Percentiles rank a stretch among this genome's conserved stretches.
Evolutionary conservation across 1,284 basidiomycete species (phyloP).

Genomic region (Cutaneotrichosporon sp.): DNA sequence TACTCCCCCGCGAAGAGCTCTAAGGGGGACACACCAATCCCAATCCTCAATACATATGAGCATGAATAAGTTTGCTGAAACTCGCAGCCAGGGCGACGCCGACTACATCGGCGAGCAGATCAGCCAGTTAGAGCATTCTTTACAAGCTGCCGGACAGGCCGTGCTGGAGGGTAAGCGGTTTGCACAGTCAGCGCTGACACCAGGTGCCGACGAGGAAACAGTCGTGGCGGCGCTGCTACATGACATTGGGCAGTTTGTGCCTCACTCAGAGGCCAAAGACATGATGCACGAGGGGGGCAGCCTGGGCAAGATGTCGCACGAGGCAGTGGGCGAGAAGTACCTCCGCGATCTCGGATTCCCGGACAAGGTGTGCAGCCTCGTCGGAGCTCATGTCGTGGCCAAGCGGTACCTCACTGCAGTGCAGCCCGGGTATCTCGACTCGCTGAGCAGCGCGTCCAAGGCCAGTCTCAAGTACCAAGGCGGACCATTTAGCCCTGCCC

Average conservation of each 20-base stretch:
- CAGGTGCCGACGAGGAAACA: constrained; percentile 32
- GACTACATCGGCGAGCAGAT: constrained; percentile 34
- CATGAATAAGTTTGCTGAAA: constrained; percentile 6
- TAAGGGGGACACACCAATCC: too few relatives aligned
- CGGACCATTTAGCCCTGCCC: constrained; percentile 26
- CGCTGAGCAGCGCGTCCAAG: constrained; percentile 26
- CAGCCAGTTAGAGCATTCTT: constrained; percentile 30
- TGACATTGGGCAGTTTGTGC: constrained; percentile 41
- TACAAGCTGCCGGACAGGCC: constrained; percentile 31
- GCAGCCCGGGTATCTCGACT: constrained; percentile 23
- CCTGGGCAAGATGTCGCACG: constrained; percentile 32
- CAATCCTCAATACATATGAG: not conserved
- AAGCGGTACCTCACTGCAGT: constrained; percentile 33
- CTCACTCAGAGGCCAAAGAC: constrained; percentile 20
- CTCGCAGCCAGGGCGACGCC: constrained; percentile 20
- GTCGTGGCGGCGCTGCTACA: constrained; percentile 40
- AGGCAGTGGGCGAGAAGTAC: constrained; percentile 32
- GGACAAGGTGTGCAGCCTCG: constrained; percentile 29
- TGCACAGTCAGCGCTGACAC: not conserved
- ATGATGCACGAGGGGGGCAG: constrained; percentile 21
- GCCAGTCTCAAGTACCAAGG: constrained; percentile 30
- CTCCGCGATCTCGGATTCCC: constrained; percentile 31
- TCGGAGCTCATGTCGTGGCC: constrained; percentile 38
- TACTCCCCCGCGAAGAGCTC: not conserved
- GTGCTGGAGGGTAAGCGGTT: not conserved